Evolutionary conservation across 1,139 yeast species (phyloP), one percentile per base, ranked within the genome.

Genomic region (Yamadazyma triangularis): DNA sequence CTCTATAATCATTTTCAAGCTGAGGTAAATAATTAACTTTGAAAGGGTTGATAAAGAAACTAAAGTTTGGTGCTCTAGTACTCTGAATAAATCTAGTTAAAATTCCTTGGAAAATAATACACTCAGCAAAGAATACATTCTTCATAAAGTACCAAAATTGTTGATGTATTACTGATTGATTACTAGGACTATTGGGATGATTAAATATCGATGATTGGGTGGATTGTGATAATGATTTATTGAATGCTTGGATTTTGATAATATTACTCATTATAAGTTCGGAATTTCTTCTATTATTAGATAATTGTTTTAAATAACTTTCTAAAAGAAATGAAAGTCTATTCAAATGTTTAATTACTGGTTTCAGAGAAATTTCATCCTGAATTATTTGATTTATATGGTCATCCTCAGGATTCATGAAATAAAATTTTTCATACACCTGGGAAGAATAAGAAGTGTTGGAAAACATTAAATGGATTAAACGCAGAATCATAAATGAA

Each of bases 81-180:
- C 35, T 33, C 16, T 40, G 39, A 11, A 50, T 32, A 35, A 73
- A 61, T 32, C 75, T 51, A 2, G 74, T 54, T 13, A 71, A 55
- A 9, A 73, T 56, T 0, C 84, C 85, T 47, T 77, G 79, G 25
- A 73, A 64, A n/a, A 77, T 67, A 4, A 77, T 51, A 3, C 74
- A 58, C 29, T 75, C 56, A 2, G 77, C 65, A 44, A 79, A 79
- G 7, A 77, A 46, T 2, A 73, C 42, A 9, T 54, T 77, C 76
- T 49, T 68, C 49, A 25, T 60, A 45, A 41, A 34, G 20, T 42
- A 35, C 73, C 72, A 66, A 35, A 53, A 61, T 27, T 52, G 55
- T 15, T 51, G 51, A 23, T 47, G 45, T 10, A 45, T 13, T 4
- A 41, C 44, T 2, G 44, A 28, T 4, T 35, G 35, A 8, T 36